These are phyloP conservation scores for Fusarium graminum DNA, from an alignment of 2,329 filamentous ascomycete genomes.

Conservation along the genomic window DNA sequence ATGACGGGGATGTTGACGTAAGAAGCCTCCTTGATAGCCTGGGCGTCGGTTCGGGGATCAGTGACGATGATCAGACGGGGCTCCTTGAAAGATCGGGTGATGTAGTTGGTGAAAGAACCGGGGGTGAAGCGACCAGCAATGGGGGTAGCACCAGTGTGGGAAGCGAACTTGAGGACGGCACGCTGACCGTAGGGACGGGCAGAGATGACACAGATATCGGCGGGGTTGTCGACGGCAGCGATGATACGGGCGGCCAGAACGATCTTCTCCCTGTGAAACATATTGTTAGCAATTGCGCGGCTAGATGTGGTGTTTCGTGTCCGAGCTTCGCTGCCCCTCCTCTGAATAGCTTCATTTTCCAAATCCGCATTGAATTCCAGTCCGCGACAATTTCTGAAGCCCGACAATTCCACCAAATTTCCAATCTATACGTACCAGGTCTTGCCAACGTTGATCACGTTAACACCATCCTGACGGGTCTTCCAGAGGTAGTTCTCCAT, in stretches of 20 bases:
- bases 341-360: conserved; percentile 34
- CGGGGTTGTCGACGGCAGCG: conserved; percentile 98
- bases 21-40: conserved; percentile 99
- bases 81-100: conserved; percentile 99
- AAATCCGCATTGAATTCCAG: background rate
- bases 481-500: conserved; percentile 99
- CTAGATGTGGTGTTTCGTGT: conserved; percentile 38
- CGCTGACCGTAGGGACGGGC: conserved; percentile 99
- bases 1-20: conserved; percentile 99
- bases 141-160: conserved; percentile 96
- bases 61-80: conserved; percentile 99
- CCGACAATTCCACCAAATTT: conserved; percentile 9
- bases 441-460: conserved; percentile 99
- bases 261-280: conserved; percentile 90
- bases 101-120: conserved; percentile 99
- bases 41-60: conserved; percentile 98
- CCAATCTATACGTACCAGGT: conserved; percentile 79
- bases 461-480: conserved; percentile 97
- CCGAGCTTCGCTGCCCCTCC: conserved; percentile 35
- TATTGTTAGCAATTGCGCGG: conserved; percentile 37
- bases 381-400: conserved; percentile 3
- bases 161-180: conserved; percentile 99
- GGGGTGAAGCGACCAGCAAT: conserved; percentile 99
- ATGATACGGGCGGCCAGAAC: conserved; percentile 99
- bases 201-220: conserved; percentile 99